Evolutionary conservation across 805 yeast genomes (phyloP).

Genomic region (Scheffersomyces lignosus): DNA sequence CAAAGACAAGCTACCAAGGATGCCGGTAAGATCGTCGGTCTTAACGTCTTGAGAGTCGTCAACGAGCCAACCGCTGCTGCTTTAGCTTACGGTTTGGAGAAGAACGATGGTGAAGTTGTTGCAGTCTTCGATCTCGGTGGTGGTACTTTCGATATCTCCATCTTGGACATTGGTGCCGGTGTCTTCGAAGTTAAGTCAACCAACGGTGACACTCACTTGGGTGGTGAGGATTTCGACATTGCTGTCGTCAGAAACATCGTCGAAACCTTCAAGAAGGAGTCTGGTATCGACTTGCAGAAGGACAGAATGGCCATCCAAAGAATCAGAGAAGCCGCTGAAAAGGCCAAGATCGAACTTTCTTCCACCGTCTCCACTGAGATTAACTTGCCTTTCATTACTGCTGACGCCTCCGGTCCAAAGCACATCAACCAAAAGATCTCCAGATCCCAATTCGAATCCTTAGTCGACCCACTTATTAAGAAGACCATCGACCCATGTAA

Average conservation of each 20-base stretch:
- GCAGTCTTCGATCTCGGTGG: slow-evolving; percentile 99
- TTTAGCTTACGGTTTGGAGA: slow-evolving; percentile 90
- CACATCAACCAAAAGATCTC: slow-evolving; percentile 70
- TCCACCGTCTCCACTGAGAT: slow-evolving; percentile 70
- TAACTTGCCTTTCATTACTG: slow-evolving; percentile 83
- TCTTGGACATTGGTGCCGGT: slow-evolving; percentile 95
- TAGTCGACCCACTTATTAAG: slow-evolving; percentile 69
- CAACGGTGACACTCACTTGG: slow-evolving; percentile 92
- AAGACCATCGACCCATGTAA: slow-evolving; percentile 74
- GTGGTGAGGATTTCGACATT: slow-evolving; percentile 93
- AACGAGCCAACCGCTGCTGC: slow-evolving; percentile 95
- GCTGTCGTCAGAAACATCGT: slow-evolving; percentile 81
- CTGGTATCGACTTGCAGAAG: slow-evolving; percentile 61
- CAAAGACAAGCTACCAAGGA: slow-evolving; percentile 95
- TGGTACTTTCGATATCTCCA: slow-evolving; percentile 97
- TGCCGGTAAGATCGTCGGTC: slow-evolving; percentile 96
- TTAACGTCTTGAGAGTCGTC: slow-evolving; percentile 85
- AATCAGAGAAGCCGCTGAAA: slow-evolving; percentile 85
- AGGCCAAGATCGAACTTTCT: slow-evolving; percentile 85
- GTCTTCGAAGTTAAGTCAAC: slow-evolving; percentile 97
- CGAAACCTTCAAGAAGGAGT: slow-evolving; percentile 72
- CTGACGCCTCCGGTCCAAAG: slow-evolving; percentile 81
- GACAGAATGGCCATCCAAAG: slow-evolving; percentile 83
- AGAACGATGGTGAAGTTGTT: slow-evolving; percentile 74
- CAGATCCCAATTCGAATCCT: slow-evolving; percentile 65